Evolutionary conservation across 108 stramenopile species (phyloP).

Genomic region (Pelagomonas calceolata): DNA sequence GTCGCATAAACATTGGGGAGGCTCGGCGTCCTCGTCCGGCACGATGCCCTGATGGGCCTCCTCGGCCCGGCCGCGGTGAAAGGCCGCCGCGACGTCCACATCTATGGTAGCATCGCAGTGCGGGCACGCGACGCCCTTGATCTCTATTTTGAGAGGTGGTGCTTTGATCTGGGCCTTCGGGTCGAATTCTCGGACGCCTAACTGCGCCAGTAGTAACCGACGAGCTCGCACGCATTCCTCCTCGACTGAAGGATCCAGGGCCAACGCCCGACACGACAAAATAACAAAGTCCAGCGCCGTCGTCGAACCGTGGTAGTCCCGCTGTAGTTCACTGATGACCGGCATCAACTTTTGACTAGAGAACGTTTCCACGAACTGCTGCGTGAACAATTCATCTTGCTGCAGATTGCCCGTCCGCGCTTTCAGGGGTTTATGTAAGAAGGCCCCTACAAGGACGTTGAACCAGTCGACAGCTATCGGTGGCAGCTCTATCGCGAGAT

Average conservation of each 20-base stretch:
- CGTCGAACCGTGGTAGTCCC: constrained; percentile 42
- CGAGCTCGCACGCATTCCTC: constrained; percentile 68
- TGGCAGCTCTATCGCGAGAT: not conserved
- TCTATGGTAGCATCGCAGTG: constrained; percentile 83
- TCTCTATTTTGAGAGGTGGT: constrained; percentile 69
- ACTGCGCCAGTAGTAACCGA: constrained; percentile 73
- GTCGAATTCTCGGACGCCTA: constrained; percentile 87
- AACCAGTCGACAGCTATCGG: not conserved
- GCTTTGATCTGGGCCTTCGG: constrained; percentile 65
- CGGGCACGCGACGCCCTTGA: constrained; percentile 83
- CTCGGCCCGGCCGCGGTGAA: constrained; percentile 44
- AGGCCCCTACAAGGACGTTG: constrained; percentile 3
- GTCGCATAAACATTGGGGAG: constrained; percentile 59
- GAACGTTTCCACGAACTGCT: constrained; percentile 11
- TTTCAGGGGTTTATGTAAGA: not conserved
- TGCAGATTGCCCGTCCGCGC: constrained; percentile 2
- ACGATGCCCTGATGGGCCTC: constrained; percentile 31
- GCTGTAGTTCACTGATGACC: constrained; percentile 25
- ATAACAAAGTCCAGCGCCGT: constrained; percentile 92
- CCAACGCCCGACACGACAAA: constrained; percentile 63
- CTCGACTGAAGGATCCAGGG: constrained; percentile 65
- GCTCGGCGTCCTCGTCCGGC: constrained; percentile 12
- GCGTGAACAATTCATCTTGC: no score
- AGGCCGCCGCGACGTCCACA: constrained; percentile 70
- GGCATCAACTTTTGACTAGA: constrained; percentile 62